Percentiles rank a stretch among this genome's conserved stretches.
These are phyloP conservation scores for Nannochloropsis gaditana DNA, from an alignment of 108 stramenopile species.

Conservation along the genomic window DNA sequence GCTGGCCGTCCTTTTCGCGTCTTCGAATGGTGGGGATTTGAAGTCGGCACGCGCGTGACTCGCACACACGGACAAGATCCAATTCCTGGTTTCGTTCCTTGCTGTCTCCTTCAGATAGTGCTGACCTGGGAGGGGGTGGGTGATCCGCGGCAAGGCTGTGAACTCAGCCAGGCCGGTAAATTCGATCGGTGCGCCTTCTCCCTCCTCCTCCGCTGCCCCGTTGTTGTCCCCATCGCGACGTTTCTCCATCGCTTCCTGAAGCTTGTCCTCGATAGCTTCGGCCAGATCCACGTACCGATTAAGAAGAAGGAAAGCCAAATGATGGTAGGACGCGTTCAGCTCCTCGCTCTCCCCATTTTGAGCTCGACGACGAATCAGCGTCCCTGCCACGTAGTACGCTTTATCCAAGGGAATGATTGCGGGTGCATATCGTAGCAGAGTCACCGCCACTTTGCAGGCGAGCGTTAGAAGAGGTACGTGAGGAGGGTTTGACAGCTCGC, in stretches of 20 bases:
- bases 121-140: background rate
- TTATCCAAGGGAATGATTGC: conserved; percentile 59
- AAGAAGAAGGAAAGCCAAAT: conserved; percentile 62
- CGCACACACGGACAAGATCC: background rate
- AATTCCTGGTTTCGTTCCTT: background rate
- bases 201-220: background rate
- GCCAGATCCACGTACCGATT: conserved; percentile 65
- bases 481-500: background rate
- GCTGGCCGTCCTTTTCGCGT: background rate
- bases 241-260: conserved; percentile 18
- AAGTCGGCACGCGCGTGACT: too few relatives aligned
- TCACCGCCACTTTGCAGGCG: conserved; percentile 48
- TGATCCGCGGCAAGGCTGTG: background rate
- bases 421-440: conserved; percentile 57
- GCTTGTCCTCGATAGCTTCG: conserved; percentile 63
- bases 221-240: background rate
- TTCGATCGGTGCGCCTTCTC: conserved; percentile 5
- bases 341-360: conserved; percentile 19
- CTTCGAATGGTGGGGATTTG: background rate
- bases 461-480: conserved; percentile 48
- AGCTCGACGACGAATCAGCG: conserved; percentile 44
- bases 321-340: background rate
- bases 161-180: background rate
- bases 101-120: background rate
- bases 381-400: conserved; percentile 59